Base-by-base conservation (phyloP, 768 basidiomycete species). In the Boletus vinaceobasis region DNA sequence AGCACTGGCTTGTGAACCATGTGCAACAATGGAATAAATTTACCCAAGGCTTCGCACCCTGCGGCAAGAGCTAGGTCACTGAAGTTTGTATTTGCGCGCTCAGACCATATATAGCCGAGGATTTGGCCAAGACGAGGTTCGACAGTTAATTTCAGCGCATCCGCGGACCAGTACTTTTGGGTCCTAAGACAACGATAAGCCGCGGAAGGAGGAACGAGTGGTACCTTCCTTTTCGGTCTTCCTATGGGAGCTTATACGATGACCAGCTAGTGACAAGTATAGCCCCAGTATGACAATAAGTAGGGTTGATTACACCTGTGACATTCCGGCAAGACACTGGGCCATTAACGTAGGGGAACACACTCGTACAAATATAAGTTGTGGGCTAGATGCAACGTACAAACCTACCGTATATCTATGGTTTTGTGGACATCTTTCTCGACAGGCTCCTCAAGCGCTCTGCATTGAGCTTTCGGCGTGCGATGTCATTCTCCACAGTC, bases 401-500 rank as follows among this genome's bases (percentile, higher is more conserved):
- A 17, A 13, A 47, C 50, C 50, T 8, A 39, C 37, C 32, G 1
- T 21, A 48, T 36, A 23, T 29, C 45, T 64, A 70, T 60, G 60
- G 14, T 40, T 66, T 67, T 38, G 63, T 63, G n/a, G 71, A 61
- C 23, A 77, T 69, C 66, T 76, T 80, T 63, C 77, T 71, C 53
- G 78, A 90, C 64, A 92, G 70, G 40, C 70, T 82, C 68, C 79
- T 82, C 73, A 91, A 58, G 66, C 89, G 77, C 70, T 90, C 90
- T 44, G 84, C 84, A 55, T 88, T 87, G 72, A 82, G 82, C 70
- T 79, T 84, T 67, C 89, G 79, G 56, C 90, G 77, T 60, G 86
- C 86, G 52, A 84, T 80, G 67, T 92, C 89, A 55, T 76, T 80
- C 55, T 89, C 88, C 21, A 92, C 88, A 48, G 84, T 87, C 31